Percentiles rank a stretch among this genome's conserved stretches.
Evolutionary conservation across 495 filamentous ascomycete genomes (phyloP).

Genomic region (Cetradonia linearis): DNA sequence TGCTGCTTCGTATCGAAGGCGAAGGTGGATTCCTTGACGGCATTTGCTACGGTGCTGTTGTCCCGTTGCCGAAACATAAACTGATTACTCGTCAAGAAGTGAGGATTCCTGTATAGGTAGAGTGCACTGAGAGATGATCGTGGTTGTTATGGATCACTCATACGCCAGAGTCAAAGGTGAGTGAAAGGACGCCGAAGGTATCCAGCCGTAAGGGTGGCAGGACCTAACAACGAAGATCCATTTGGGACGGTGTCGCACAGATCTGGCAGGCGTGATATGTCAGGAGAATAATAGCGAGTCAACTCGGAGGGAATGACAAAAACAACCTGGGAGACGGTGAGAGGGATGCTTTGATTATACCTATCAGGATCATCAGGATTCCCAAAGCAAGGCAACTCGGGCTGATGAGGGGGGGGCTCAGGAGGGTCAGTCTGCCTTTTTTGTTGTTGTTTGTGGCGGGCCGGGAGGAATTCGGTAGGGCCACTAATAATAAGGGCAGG

Average conservation of each 20-base stretch:
- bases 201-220: not conserved
- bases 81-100: not conserved
- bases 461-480: not conserved
- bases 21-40: conserved; percentile 8
- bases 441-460: conserved; percentile 3
- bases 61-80: not conserved
- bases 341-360: not conserved
- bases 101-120: not conserved
- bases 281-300: not conserved
- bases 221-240: not conserved
- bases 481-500: not conserved
- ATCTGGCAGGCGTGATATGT: not conserved
- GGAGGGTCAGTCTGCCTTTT: not conserved
- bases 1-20: conserved; percentile 12
- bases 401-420: not conserved
- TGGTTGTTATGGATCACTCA: not conserved
- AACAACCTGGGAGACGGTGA: no score
- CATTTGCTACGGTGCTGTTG: conserved; percentile 15
- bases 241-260: not conserved
- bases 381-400: not conserved
- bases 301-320: not conserved
- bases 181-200: conserved; percentile 1
- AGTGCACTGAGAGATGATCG: not conserved
- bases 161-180: not conserved
- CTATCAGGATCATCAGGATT: no score